Evolutionary conservation across 2,329 filamentous ascomycete species (phyloP).

Genomic region (Ceratocystis papillata): DNA sequence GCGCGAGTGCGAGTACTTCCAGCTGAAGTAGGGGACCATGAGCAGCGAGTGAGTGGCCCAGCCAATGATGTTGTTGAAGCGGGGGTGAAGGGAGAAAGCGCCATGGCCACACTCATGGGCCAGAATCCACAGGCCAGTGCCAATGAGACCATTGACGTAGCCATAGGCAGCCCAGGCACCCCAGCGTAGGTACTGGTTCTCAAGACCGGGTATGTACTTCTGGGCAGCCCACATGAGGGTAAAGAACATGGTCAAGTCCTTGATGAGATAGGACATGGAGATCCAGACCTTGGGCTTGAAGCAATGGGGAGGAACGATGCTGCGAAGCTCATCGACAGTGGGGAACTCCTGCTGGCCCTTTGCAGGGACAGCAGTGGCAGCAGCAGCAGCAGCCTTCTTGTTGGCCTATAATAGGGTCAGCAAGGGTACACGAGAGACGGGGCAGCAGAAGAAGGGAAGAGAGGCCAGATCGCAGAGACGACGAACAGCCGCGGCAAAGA

Average conservation of each 20-base stretch:
- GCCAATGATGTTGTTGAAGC: constrained; percentile 51
- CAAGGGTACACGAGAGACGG: constrained; percentile 7
- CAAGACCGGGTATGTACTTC: constrained; percentile 43
- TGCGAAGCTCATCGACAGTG: constrained; percentile 39
- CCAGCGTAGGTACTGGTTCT: constrained; percentile 36
- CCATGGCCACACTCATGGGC: constrained; percentile 62
- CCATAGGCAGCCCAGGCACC: constrained; percentile 49
- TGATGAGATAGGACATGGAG: constrained; percentile 46
- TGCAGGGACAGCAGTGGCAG: background rate
- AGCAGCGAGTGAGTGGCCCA: constrained; percentile 56
- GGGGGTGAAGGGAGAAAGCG: constrained; percentile 49
- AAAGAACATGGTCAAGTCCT: constrained; percentile 43
- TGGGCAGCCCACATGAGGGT: constrained; percentile 42
- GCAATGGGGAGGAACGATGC: constrained; percentile 51
- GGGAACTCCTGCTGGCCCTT: constrained; percentile 29
- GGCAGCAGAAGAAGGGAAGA: constrained; percentile 5
- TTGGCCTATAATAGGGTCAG: constrained; percentile 20
- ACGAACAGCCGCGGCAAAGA: background rate
- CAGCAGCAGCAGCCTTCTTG: constrained; percentile 10
- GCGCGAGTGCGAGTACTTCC: constrained; percentile 59
- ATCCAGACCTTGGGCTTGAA: constrained; percentile 44
- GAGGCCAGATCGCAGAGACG: background rate
- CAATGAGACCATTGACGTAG: constrained; percentile 51
- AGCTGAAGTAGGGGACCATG: constrained; percentile 60
- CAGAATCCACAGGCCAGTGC: constrained; percentile 60